phyloP scores from a whole-genome alignment of 164 flowering plant species.

The Malania oleifera region DNA sequence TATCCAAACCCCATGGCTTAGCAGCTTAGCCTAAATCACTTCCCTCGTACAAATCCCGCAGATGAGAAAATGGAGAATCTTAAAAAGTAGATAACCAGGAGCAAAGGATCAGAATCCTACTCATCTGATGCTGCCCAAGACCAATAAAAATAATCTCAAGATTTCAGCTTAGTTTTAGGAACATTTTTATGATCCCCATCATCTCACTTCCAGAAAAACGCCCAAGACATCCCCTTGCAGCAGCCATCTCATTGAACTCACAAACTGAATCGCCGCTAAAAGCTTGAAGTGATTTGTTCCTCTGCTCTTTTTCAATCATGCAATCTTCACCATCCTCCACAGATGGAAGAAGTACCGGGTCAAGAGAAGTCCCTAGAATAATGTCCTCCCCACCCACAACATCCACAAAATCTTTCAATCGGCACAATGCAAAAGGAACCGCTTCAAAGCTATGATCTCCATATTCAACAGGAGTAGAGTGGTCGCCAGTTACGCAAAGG shows the following conservation, averaged over 20 bases:
- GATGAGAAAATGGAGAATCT: too few relatives aligned
- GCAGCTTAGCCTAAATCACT: too few relatives aligned
- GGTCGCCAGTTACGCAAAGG: constrained; percentile 90
- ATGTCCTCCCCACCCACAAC: constrained; percentile 68
- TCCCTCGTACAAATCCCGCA: too few relatives aligned
- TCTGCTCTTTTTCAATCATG: constrained; percentile 11
- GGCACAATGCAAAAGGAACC: constrained; percentile 81
- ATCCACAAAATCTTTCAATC: constrained; percentile 59
- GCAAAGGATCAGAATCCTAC: too few relatives aligned
- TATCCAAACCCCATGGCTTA: too few relatives aligned
- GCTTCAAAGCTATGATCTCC: constrained; percentile 99
- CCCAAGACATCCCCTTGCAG: constrained; percentile 90
- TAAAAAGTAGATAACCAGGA: too few relatives aligned
- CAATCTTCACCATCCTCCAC: constrained; percentile 42
- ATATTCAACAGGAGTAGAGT: constrained; percentile 95
- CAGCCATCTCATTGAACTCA: constrained; percentile 72
- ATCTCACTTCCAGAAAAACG: constrained; percentile 90
- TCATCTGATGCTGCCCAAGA: too few relatives aligned
- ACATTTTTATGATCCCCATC: constrained; percentile 82
- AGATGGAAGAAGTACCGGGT: constrained; percentile 82
- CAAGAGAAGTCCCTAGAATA: constrained; percentile 49
- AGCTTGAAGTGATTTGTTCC: constrained; percentile 18
- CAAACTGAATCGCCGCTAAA: constrained; percentile 66
- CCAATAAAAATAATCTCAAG: too few relatives aligned
- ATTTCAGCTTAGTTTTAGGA: constrained; percentile 36